Percentiles rank a stretch among this genome's conserved stretches.
Conservation (phyloP, 176 grass and related monocot species). For the Rhynchospora pubera region DNA sequence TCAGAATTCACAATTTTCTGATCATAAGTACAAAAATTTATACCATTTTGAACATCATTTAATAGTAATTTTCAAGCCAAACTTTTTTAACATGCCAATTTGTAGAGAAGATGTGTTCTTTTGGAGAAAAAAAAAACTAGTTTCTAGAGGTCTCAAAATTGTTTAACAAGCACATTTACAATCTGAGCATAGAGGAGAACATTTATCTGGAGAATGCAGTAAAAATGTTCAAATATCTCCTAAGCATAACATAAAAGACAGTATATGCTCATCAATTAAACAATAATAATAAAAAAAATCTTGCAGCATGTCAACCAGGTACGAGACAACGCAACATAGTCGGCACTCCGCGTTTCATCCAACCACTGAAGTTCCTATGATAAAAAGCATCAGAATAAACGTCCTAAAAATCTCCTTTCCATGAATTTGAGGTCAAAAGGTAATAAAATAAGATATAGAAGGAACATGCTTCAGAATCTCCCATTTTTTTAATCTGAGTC, state of each 20-base stretch:
- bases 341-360: constrained; percentile 8
- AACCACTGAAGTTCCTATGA: background rate
- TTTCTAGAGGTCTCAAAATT: background rate
- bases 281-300: background rate
- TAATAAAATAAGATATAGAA: background rate
- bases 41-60: background rate
- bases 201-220: background rate
- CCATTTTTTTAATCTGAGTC: constrained; percentile 2
- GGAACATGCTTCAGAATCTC: constrained; percentile 15
- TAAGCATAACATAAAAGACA: background rate
- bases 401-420: background rate
- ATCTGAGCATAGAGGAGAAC: background rate
- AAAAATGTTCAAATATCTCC: background rate
- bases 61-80: background rate
- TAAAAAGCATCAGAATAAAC: constrained; percentile 11
- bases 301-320: background rate
- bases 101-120: background rate
- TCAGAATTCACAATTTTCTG: background rate
- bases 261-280: constrained; percentile 2
- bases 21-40: background rate
- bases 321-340: background rate
- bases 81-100: background rate
- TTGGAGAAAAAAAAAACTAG: background rate
- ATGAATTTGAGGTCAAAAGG: background rate
- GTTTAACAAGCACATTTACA: background rate